Conservation (phyloP, 2,329 filamentous ascomycete genomes). For the Pseudogymnoascus sp. region DNA sequence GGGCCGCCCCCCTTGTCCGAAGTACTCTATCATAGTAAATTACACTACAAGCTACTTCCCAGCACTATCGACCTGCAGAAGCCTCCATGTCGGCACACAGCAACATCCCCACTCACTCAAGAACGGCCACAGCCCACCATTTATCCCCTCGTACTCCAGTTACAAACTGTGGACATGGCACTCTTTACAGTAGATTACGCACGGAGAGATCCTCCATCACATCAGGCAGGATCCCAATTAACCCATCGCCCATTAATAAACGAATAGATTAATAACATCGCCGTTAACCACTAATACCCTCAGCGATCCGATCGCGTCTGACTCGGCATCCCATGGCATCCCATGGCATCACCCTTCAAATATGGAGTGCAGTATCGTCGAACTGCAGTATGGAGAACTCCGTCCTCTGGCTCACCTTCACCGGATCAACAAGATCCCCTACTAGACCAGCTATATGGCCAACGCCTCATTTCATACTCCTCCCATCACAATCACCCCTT, state of each 20-base stretch:
- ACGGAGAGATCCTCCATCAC: neutral
- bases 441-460: neutral
- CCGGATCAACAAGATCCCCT: neutral
- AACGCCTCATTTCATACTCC: neutral
- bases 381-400: too few relatives aligned
- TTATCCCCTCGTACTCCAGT: neutral
- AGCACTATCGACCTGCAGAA: neutral
- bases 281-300: neutral
- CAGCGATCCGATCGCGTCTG: neutral
- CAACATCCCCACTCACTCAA: neutral
- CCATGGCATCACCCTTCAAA: neutral
- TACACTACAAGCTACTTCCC: neutral
- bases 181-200: neutral
- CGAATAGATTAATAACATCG: neutral
- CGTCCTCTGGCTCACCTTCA: neutral
- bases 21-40: neutral
- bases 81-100: slow-evolving; percentile 3
- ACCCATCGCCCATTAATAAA: neutral
- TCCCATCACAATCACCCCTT: neutral
- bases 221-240: neutral
- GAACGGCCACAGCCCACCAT: neutral
- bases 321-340: neutral
- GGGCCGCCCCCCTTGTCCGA: neutral
- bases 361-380: neutral
- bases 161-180: neutral